Evolutionary conservation across 164 flowering plant species (phyloP).

Genomic region (Vitis amurensis): DNA sequence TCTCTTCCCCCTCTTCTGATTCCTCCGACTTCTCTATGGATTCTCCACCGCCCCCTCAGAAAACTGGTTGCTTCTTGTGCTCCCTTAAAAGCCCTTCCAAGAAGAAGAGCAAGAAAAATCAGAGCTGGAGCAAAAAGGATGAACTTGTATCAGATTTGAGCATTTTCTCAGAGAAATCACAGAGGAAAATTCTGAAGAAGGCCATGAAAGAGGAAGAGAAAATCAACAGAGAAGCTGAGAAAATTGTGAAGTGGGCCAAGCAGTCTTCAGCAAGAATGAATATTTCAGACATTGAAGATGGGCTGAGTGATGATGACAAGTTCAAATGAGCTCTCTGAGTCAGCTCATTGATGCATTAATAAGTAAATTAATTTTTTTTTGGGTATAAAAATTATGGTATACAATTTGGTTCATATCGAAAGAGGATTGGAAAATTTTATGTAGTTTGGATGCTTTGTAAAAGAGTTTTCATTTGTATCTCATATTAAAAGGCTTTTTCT

Average conservation of each 20-base stretch:
- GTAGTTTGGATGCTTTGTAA: no score
- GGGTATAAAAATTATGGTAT: no score
- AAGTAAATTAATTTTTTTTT: no score
- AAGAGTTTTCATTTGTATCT: no score
- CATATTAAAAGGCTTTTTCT: no score
- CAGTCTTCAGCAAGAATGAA: conserved; percentile 63
- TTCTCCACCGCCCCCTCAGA: conserved; percentile 38
- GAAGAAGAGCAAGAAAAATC: conserved; percentile 33
- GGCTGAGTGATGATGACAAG: conserved; percentile 40
- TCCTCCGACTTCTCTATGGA: conserved; percentile 17
- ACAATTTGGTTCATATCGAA: no score
- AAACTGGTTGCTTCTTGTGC: conserved; percentile 55
- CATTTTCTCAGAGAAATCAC: conserved; percentile 44
- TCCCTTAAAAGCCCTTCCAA: conserved; percentile 41
- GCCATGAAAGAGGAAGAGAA: conserved; percentile 59
- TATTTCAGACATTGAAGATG: conserved; percentile 35
- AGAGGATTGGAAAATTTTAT: no score
- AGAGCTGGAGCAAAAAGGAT: conserved; percentile 38
- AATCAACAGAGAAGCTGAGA: conserved; percentile 55
- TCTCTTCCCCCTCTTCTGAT: conserved; percentile 18
- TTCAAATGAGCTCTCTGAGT: neutral
- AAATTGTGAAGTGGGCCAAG: conserved; percentile 68
- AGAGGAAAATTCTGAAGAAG: conserved; percentile 46
- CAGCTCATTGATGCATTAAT: no score
- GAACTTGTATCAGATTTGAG: conserved; percentile 48